Evolutionary conservation across 768 basidiomycete genomes (phyloP).

Genomic region (Kwoniella europaea): DNA sequence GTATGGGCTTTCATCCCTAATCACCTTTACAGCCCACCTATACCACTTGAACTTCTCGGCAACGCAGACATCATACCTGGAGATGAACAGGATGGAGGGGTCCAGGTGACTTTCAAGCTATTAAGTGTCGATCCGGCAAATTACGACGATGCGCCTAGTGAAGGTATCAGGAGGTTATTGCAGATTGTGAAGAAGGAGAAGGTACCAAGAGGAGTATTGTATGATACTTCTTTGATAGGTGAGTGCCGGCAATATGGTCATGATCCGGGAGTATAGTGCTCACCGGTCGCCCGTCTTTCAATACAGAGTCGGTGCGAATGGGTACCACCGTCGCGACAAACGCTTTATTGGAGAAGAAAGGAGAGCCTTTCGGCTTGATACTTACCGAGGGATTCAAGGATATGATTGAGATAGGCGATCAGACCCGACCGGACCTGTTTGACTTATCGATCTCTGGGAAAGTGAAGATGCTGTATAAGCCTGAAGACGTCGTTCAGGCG

Average conservation of each 20-base stretch:
- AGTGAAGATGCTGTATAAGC: conserved; percentile 56
- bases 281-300: neutral
- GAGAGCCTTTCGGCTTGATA: conserved; percentile 42
- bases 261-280: neutral
- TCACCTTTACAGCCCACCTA: conserved; percentile 65
- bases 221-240: conserved; percentile 41
- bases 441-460: conserved; percentile 73
- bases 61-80: conserved; percentile 38
- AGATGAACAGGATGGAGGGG: conserved; percentile 15
- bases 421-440: conserved; percentile 67
- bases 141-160: conserved; percentile 87
- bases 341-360: conserved; percentile 45
- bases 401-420: conserved; percentile 45
- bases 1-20: conserved; percentile 41
- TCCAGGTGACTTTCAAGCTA: conserved; percentile 60
- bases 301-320: conserved; percentile 25
- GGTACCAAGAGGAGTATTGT: conserved; percentile 28
- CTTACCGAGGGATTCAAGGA: conserved; percentile 48
- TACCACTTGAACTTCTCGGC: conserved; percentile 31
- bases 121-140: conserved; percentile 78
- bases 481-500: conserved; percentile 62
- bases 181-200: conserved; percentile 35
- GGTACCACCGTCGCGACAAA: conserved; percentile 48
- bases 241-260: neutral
- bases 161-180: conserved; percentile 44